Conservation (phyloP, 345 rosid genomes). For the Leavenworthia alabamica region DNA sequence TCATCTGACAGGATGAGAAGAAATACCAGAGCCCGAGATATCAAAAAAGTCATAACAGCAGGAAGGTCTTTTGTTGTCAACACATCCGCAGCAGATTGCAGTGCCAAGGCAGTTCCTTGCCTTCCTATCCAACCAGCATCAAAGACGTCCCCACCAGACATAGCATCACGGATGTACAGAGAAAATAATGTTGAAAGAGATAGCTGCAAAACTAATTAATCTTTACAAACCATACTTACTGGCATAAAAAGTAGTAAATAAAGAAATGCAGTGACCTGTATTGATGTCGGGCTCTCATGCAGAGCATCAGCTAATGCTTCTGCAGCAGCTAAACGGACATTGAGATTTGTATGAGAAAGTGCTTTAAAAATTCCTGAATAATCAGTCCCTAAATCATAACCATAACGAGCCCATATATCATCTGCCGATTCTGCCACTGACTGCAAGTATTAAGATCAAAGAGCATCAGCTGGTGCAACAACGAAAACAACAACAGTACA, state of each 20-base stretch:
- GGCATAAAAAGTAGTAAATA: slow-evolving; percentile 2
- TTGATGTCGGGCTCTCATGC: slow-evolving; percentile 80
- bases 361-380: slow-evolving; percentile 85
- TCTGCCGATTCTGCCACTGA: slow-evolving; percentile 84
- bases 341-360: slow-evolving; percentile 74
- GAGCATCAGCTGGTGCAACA: slow-evolving; percentile 8
- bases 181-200: slow-evolving; percentile 88
- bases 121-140: slow-evolving; percentile 94
- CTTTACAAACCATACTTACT: slow-evolving; percentile 19
- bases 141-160: slow-evolving; percentile 43
- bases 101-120: slow-evolving; percentile 90
- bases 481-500: neutral
- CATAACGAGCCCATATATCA: slow-evolving; percentile 94
- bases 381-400: slow-evolving; percentile 78
- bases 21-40: slow-evolving; percentile 88
- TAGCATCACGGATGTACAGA: slow-evolving; percentile 66
- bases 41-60: slow-evolving; percentile 89
- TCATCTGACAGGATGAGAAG: slow-evolving; percentile 21
- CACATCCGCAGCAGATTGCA: slow-evolving; percentile 87
- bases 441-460: slow-evolving; percentile 38
- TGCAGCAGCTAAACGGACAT: slow-evolving; percentile 84
- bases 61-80: slow-evolving; percentile 93
- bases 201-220: slow-evolving; percentile 45
- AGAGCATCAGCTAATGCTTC: slow-evolving; percentile 97
- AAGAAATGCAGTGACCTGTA: slow-evolving; percentile 50